Base-by-base conservation (phyloP, 768 basidiomycete genomes). In the Rhodotorula kratochvilovae region DNA sequence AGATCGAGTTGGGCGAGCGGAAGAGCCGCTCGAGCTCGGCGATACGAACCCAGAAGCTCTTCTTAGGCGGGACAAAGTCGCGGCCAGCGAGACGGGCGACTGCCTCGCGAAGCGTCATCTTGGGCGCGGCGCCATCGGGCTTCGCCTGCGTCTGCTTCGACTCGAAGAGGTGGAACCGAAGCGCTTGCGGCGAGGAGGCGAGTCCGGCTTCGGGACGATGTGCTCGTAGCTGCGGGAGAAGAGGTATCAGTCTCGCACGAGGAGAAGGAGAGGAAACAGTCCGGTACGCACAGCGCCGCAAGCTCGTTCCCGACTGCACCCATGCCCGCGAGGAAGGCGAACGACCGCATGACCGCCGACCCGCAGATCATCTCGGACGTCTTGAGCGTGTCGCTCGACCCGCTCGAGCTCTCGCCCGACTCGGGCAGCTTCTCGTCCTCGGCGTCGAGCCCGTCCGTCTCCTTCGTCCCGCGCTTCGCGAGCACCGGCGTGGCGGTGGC, bases 261-360 rank as follows among this genome's bases (percentile, higher is more conserved):
- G 25, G 48, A 50, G 48, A 25, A 27, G 23, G n/a, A n/a, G n/a
- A 10, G 8, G n/a, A 13, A n/a, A 29, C n/a, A n/a, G n/a, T n/a
- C n/a, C n/a, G n/a, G 29, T 4, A 55, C 54, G 31, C 33, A 76
- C 13, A 77, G 71, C 1, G 43, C n/a, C 15, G 72, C 63, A 19
- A 81, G 71, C 29, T 78, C 76, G 19, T 69, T 55, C 36, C 76
- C 70, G 58, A 79, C 77, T 19, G 70, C 71, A 6, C 77, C 78
- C 66, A 68, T 65, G 1, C 63, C 58, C 56, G 62, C 62, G 63
- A 68, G 59, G 60, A 63, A 72, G 21, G 67, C 53, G 57, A 66
- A 67, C 31, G 73, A 36, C 25, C 50, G 57, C 60, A 67, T 60
- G 29, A 50, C 54, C 35, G 67, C 60, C n/a, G 69, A 67, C 6